A percentile compares a stretch with the other conserved stretches of the same genome.
These are phyloP conservation scores for Kwoniella heveanensis DNA, from an alignment of 768 basidiomycete species.

Conservation along the genomic window DNA sequence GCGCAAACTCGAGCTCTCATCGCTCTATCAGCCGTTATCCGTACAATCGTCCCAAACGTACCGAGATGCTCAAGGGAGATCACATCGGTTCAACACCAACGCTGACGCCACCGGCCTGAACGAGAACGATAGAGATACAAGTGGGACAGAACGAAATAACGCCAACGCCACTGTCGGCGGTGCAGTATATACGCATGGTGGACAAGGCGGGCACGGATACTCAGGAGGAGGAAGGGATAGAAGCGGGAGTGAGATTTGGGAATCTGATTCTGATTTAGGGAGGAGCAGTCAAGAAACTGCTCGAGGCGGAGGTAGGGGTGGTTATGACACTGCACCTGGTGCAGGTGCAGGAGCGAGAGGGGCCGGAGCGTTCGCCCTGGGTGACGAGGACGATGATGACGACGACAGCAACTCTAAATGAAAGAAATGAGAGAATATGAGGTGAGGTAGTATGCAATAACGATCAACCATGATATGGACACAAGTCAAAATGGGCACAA, in stretches of 20 bases:
- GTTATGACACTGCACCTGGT: no score
- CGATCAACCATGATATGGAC: no score
- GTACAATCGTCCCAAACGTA: constrained; percentile 24
- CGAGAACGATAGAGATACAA: constrained; percentile 4
- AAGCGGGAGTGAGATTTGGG: constrained; percentile 42
- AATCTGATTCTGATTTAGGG: constrained; percentile 32
- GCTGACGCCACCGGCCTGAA: no score
- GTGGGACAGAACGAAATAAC: no score
- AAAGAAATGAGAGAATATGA: no score
- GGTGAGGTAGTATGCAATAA: no score
- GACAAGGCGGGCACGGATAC: background rate
- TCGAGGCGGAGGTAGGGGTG: constrained; percentile 4
- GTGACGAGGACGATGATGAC: constrained; percentile 22
- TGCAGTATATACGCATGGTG: constrained; percentile 1
- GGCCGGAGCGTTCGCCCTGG: constrained; percentile 7
- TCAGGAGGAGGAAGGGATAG: constrained; percentile 7
- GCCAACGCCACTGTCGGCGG: no score
- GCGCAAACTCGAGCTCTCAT: constrained; percentile 35
- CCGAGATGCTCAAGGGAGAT: constrained; percentile 43
- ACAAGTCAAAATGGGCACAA: no score
- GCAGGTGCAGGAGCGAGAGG: background rate
- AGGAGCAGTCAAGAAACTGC: constrained; percentile 27
- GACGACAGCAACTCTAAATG: no score
- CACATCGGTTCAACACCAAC: constrained; percentile 30
- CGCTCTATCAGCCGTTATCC: constrained; percentile 46